Evolutionary conservation across 163 green algal genomes (phyloP), one percentile per base, ranked within the genome.

Genomic region (Trebouxiophyceae sp.): DNA sequence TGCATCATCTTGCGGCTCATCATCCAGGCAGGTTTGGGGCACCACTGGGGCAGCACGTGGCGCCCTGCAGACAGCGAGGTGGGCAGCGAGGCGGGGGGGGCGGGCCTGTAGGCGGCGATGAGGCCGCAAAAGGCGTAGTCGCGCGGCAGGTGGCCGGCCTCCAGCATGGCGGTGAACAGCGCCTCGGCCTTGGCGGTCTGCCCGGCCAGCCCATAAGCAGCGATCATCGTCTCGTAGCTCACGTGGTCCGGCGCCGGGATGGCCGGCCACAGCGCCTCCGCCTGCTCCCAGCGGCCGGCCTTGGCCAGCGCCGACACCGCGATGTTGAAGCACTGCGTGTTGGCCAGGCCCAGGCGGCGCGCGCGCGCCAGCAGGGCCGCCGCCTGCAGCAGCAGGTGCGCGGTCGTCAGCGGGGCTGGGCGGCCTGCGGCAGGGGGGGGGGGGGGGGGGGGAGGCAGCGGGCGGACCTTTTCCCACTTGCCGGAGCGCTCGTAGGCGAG

Each of bases 81-180:
- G n/a, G n/a, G n/a, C n/a, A n/a, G n/a, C n/a, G 20, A 46, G 5
- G 20, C 3, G 2, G 23, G 2, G 23, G 33, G 12, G 23, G 1
- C 33, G 20, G 4, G 65, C 65, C 63, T 74, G 75, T 93, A 69
- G 2, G 84, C 87, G 7, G 85, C 84, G 22, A 94, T 81, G 22
- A 96, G 79, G 39, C 79, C 88, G 62, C 80, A 90, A 73, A 83
- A 94, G 4, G 86, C 83, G 33, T 90, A 91, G 68, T 95, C 85
- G 0, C 82, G 67, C 0, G 89, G 81, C 2, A 45, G 39, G 47
- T 86, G 62, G 0, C 79, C 73, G 7, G 77, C 73, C 34, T 63
- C 34, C 19, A 39, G 46, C 69, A 86, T 74, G 31, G 45, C 56
- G n/a, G 54, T 29, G n/a, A 85, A 74, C 0, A 63, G 24, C 7